Percentiles rank a stretch among this genome's conserved stretches.
phyloP scores from a whole-genome alignment of 2,329 filamentous ascomycete genomes.

The Monosporascus sp. region DNA sequence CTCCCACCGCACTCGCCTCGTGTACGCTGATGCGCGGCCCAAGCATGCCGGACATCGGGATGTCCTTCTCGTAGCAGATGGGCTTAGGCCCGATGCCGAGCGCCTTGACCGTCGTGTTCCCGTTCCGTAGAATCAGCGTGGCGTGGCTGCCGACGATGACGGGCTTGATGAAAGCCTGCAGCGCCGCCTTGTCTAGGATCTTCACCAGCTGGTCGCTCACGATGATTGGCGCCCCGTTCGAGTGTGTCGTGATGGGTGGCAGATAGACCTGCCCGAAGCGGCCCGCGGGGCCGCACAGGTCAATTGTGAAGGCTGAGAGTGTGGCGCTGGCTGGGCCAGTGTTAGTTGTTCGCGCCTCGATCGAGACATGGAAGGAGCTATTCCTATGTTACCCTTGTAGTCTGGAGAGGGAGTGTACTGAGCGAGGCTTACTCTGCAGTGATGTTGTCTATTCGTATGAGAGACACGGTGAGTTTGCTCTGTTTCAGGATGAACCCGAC shows the following conservation, averaged over 20 bases:
- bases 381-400: background rate
- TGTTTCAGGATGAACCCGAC: conserved; percentile 12
- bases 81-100: conserved; percentile 12
- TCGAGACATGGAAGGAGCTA: conserved; percentile 18
- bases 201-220: conserved; percentile 16
- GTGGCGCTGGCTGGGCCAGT: conserved; percentile 14
- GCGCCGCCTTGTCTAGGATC: conserved; percentile 15
- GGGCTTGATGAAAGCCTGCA: conserved; percentile 16
- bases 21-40: conserved; percentile 11
- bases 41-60: conserved; percentile 15
- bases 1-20: background rate
- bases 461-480: conserved; percentile 15
- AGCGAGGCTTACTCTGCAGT: conserved; percentile 20
- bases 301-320: conserved; percentile 11
- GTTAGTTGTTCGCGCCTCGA: conserved; percentile 16
- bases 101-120: conserved; percentile 12
- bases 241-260: conserved; percentile 12
- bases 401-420: too few relatives aligned
- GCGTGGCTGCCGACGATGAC: conserved; percentile 9
- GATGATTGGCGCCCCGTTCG: conserved; percentile 12
- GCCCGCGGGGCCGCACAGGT: conserved; percentile 11
- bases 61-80: conserved; percentile 17
- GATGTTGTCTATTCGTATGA: conserved; percentile 22
- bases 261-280: conserved; percentile 18
- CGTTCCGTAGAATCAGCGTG: conserved; percentile 15